Conservation (phyloP, 306 rosid species). For the Cicer chorassanicum region DNA sequence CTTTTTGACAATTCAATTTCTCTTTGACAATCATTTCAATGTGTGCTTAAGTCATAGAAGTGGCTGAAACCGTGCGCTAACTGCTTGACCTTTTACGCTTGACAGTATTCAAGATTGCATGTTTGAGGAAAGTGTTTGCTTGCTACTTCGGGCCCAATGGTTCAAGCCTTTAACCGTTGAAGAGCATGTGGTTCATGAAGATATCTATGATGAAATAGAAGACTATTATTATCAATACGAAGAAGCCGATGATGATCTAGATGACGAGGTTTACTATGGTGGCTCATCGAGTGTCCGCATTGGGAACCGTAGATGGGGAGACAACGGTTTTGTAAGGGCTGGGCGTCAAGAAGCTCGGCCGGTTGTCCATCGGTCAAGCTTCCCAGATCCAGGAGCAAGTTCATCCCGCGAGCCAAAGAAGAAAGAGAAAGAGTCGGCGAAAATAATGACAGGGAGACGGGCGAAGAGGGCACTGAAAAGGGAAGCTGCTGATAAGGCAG, state of each 20-base stretch:
- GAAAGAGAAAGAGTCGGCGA: slow-evolving; percentile 60
- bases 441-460: slow-evolving; percentile 64
- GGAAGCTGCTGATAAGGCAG: slow-evolving; percentile 89
- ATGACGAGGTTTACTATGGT: slow-evolving; percentile 64
- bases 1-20: slow-evolving; percentile 1
- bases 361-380: slow-evolving; percentile 48
- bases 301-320: slow-evolving; percentile 94
- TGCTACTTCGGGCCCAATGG: slow-evolving; percentile 90
- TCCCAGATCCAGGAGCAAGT: slow-evolving; percentile 61
- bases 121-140: slow-evolving; percentile 94
- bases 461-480: slow-evolving; percentile 87
- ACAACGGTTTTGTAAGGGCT: slow-evolving; percentile 74
- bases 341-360: slow-evolving; percentile 85
- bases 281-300: slow-evolving; percentile 67
- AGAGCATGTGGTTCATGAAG: slow-evolving; percentile 50
- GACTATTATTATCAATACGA: slow-evolving; percentile 60
- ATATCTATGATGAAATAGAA: slow-evolving; percentile 49
- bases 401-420: slow-evolving; percentile 65
- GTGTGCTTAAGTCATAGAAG: neutral
- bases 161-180: slow-evolving; percentile 63
- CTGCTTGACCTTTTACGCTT: slow-evolving; percentile 8
- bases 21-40: neutral
- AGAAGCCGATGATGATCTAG: slow-evolving; percentile 60
- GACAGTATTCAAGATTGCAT: slow-evolving; percentile 79
- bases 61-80: slow-evolving; percentile 11